A percentile compares a stretch with the other conserved stretches of the same genome.
Conservation (phyloP, 495 filamentous ascomycete genomes). For the Penicillium canariense region DNA sequence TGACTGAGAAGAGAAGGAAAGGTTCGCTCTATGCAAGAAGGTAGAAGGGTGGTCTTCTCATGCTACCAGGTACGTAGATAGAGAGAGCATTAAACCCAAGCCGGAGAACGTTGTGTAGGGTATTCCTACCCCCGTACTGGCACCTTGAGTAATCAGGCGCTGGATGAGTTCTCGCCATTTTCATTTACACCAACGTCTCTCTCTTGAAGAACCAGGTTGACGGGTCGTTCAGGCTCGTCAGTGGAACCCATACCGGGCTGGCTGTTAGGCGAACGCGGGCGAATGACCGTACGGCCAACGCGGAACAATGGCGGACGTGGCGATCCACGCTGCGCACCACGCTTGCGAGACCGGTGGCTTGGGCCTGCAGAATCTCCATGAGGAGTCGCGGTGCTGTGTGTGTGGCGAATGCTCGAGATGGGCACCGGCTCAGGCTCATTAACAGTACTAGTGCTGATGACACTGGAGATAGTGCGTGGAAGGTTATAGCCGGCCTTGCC, state of each 20-base stretch:
- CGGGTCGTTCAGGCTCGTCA: conserved; percentile 38
- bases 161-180: not conserved
- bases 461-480: conserved; percentile 70
- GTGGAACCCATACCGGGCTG: conserved; percentile 24
- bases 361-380: conserved; percentile 8
- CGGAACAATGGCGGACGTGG: conserved; percentile 46
- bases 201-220: conserved; percentile 27
- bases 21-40: not conserved
- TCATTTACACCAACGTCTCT: not conserved
- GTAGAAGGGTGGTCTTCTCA: not conserved
- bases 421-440: conserved; percentile 32
- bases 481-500: conserved; percentile 80
- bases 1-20: not conserved
- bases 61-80: not conserved
- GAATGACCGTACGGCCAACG: conserved; percentile 51
- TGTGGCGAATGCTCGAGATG: conserved; percentile 28
- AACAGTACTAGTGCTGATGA: conserved; percentile 40
- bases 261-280: conserved; percentile 12
- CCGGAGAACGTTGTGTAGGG: not conserved
- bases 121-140: not conserved
- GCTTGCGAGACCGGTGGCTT: conserved; percentile 29
- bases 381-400: conserved; percentile 40
- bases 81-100: not conserved
- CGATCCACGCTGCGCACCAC: conserved; percentile 22
- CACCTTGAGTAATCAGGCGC: not conserved